Percentiles rank a stretch among this genome's conserved stretches.
These are phyloP conservation scores for Lachancea fermentati DNA, from an alignment of 805 yeast genomes.

Conservation along the genomic window DNA sequence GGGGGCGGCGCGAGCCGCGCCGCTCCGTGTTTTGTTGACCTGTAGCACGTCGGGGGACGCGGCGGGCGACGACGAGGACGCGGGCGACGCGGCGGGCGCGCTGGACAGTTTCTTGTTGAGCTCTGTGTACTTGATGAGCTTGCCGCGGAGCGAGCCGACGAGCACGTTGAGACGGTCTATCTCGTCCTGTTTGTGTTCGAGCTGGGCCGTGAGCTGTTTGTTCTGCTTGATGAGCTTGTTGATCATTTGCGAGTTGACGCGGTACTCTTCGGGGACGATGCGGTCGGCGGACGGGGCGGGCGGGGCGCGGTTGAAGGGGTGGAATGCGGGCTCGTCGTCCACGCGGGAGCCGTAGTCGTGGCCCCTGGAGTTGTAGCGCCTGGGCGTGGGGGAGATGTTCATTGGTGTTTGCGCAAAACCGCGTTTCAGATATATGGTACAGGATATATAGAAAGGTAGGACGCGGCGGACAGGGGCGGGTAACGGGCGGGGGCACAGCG, in stretches of 20 bases:
- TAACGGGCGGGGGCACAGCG: no score
- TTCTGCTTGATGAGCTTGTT: slow-evolving; percentile 35
- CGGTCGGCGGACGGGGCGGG: slow-evolving; percentile 15
- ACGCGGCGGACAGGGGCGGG: background rate
- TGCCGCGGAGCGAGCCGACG: slow-evolving; percentile 32
- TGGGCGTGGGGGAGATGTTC: slow-evolving; percentile 31
- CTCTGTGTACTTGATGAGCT: slow-evolving; percentile 34
- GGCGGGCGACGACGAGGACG: slow-evolving; percentile 1
- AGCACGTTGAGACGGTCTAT: slow-evolving; percentile 29
- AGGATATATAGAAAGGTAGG: background rate
- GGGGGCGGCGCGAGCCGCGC: slow-evolving; percentile 6
- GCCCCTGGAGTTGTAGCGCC: slow-evolving; percentile 21
- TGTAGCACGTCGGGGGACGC: slow-evolving; percentile 6
- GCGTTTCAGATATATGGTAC: background rate
- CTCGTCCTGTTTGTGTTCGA: slow-evolving; percentile 29
- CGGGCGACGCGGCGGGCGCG: background rate
- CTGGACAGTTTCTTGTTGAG: slow-evolving; percentile 22
- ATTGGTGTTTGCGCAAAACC: slow-evolving; percentile 9
- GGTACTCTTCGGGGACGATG: slow-evolving; percentile 32
- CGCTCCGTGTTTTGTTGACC: slow-evolving; percentile 2
- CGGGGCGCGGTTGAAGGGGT: slow-evolving; percentile 5
- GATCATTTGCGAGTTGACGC: slow-evolving; percentile 33
- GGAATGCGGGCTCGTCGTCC: slow-evolving; percentile 3
- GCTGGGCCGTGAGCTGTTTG: slow-evolving; percentile 31
- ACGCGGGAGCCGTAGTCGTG: slow-evolving; percentile 2